phyloP scores from a whole-genome alignment of 345 rosid species.

The Excoecaria cochinchinensis region DNA sequence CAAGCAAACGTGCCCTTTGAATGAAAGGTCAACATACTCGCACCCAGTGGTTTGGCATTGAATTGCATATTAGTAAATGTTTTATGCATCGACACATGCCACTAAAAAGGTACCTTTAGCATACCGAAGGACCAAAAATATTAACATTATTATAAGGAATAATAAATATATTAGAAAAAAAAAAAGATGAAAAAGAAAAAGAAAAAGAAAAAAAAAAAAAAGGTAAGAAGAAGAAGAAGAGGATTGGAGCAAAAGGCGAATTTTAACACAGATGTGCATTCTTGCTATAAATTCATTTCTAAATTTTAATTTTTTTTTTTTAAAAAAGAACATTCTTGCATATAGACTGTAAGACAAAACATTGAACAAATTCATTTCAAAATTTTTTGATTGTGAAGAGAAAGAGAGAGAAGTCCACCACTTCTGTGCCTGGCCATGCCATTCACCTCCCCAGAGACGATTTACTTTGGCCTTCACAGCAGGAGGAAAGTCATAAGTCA shows the following conservation, averaged over 20 bases:
- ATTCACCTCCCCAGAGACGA: constrained; percentile 98
- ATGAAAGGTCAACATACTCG: neutral
- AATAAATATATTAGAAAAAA: too few relatives aligned
- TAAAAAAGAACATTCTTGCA: neutral
- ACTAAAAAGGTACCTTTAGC: too few relatives aligned
- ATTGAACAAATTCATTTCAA: neutral
- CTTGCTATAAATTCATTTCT: neutral
- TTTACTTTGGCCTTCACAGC: constrained; percentile 93
- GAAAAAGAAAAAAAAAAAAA: neutral
- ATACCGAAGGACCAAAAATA: too few relatives aligned
- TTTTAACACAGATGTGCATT: neutral
- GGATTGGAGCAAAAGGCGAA: neutral
- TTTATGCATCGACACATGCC: neutral
- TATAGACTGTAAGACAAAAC: neutral
- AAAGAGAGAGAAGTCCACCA: constrained; percentile 46
- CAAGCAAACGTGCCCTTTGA: neutral
- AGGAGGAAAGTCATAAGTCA: constrained; percentile 91
- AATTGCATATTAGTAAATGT: neutral
- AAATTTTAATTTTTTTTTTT: too few relatives aligned
- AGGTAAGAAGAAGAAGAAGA: neutral
- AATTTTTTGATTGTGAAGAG: neutral
- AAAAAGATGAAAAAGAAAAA: too few relatives aligned
- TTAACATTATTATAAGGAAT: too few relatives aligned
- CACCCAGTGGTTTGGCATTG: neutral
- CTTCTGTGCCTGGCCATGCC: constrained; percentile 99